Evolutionary conservation across 345 rosid species (phyloP), one percentile per base, ranked within the genome.

Genomic region (Citrus hindsii): DNA sequence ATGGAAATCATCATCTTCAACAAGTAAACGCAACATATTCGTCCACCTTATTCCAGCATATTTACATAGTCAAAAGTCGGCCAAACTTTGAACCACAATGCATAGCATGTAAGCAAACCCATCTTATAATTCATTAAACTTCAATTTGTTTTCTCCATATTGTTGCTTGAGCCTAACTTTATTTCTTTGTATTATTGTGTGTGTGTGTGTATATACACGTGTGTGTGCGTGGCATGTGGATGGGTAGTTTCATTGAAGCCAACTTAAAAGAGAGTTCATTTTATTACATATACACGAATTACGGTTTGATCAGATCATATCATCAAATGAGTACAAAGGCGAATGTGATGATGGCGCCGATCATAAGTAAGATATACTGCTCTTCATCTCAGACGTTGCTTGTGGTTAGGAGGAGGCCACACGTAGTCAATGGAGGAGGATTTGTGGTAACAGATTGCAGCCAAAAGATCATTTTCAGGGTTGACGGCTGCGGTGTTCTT

Each of bases 401-500:
- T 27, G 85, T 86, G 25, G 93, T 95, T 35, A 81, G 98, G 79
- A 85, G 86, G 76, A 86, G 99, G 89, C 98, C 98, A 2, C 91
- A 85, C 30, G 92, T 83, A 5, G 88, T 87, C 25, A 87, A 79
- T 21, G 98, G 99, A 0, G 99, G 98, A 37, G 98, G 99, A n/a
- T 90, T 95, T 40, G 97, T 95, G 51, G 98, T 92, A 27, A 88
- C 96, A 0, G 88, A 95, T 81, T 84, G 77, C 79, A 76, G 71
- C 85, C 96, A 92, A 64, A 88, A 79, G 40, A 87, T 82, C 61
- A 84, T 90, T 71, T 95, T 93, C 83, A 85, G 88, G 73, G 92
- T 92, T 9, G 97, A 93, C 16, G 99, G 99, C 4, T 95, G 99
- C 19, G 95, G 92, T 22, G 89, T 90, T 78, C 84, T 89, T 13